Evolutionary conservation across 2,329 filamentous ascomycete genomes (phyloP).

Genomic region (Thielaviopsis euricoi): DNA sequence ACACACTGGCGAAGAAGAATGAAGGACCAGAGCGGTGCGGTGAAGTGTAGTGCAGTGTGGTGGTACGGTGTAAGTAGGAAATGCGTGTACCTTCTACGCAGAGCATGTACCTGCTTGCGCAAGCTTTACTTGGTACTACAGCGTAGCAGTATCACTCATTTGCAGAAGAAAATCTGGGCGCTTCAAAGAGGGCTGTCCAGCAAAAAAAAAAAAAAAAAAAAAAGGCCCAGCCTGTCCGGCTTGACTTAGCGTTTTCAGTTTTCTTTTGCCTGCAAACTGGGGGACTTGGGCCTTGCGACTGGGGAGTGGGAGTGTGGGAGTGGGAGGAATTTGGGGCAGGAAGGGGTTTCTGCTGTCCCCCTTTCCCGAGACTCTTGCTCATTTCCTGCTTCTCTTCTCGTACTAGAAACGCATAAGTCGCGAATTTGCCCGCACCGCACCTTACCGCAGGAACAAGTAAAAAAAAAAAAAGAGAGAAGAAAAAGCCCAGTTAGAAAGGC

Average conservation of each 20-base stretch:
- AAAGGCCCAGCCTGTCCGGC: not conserved
- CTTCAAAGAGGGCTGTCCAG: too few species aligned
- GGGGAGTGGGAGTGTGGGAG: not conserved
- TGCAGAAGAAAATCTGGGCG: not conserved
- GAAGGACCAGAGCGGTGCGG: not conserved
- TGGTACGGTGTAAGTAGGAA: too few species aligned
- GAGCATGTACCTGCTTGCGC: too few species aligned
- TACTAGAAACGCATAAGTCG: not conserved
- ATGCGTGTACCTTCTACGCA: not conserved
- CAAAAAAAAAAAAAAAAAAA: too few species aligned
- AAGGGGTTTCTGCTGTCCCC: constrained; percentile 9
- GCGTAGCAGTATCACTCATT: too few species aligned
- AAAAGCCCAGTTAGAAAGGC: not conserved
- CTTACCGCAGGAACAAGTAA: not conserved
- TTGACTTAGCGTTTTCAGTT: too few species aligned
- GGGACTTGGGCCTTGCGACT: not conserved
- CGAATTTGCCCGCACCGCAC: not conserved
- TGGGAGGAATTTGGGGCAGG: not conserved
- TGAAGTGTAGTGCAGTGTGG: not conserved
- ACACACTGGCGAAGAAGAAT: not conserved
- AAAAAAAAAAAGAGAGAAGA: not conserved
- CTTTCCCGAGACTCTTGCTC: constrained; percentile 5
- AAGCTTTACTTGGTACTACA: too few species aligned
- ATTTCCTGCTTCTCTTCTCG: constrained; percentile 8
- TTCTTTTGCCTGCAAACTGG: not conserved